phyloP scores from a whole-genome alignment of 2,329 filamentous ascomycete genomes.

The Diaporthe vaccinii region DNA sequence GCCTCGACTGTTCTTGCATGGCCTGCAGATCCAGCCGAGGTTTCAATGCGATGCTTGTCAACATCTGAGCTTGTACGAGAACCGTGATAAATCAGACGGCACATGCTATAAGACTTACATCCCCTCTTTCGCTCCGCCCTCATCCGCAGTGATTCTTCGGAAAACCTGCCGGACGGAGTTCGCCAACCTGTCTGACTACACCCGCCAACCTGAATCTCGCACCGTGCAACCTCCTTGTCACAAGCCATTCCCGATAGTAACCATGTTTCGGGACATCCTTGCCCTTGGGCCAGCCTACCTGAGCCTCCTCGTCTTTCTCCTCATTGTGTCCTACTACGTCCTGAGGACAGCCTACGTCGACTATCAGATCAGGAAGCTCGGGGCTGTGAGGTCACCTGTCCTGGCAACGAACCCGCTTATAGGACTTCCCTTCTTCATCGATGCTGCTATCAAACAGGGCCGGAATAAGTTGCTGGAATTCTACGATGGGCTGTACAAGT shows the following conservation, averaged over 20 bases:
- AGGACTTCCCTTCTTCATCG: slow-evolving; percentile 49
- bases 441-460: slow-evolving; percentile 48
- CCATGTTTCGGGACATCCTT: slow-evolving; percentile 38
- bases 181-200: slow-evolving; percentile 16
- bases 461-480: slow-evolving; percentile 51
- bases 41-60: slow-evolving; percentile 25
- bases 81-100: slow-evolving; percentile 21
- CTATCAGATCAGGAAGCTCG: slow-evolving; percentile 48
- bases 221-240: slow-evolving; percentile 15
- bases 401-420: slow-evolving; percentile 52
- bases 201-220: neutral
- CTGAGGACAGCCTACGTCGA: slow-evolving; percentile 45
- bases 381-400: slow-evolving; percentile 51
- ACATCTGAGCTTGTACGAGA: slow-evolving; percentile 27
- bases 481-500: slow-evolving; percentile 49
- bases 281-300: slow-evolving; percentile 33
- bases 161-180: slow-evolving; percentile 28
- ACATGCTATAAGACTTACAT: slow-evolving; percentile 29
- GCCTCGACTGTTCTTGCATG: slow-evolving; percentile 5
- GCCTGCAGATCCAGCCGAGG: slow-evolving; percentile 22
- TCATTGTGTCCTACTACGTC: slow-evolving; percentile 43
- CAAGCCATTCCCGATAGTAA: neutral
- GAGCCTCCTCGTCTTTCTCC: slow-evolving; percentile 30
- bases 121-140: slow-evolving; percentile 11
- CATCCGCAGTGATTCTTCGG: neutral